Evolutionary conservation across 139 green algal genomes (phyloP), one percentile per base, ranked within the genome.

Genomic region (Volvox africanus): DNA sequence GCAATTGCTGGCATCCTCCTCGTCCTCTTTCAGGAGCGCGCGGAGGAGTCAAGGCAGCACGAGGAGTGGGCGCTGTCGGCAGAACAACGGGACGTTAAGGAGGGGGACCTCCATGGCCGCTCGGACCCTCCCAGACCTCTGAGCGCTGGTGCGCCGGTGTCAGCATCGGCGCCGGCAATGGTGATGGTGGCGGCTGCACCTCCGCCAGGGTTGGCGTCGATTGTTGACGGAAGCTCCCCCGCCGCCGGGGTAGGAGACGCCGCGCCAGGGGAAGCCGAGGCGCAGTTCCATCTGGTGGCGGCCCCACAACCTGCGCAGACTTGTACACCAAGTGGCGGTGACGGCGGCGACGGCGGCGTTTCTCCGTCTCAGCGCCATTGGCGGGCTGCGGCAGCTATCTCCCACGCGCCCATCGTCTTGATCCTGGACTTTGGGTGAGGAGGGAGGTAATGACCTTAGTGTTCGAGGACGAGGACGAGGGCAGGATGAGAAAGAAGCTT

Each of bases 351-450:
- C n/a, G 85, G 65, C 22, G 82, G 16, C 24, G 14, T 80, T 68
- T 50, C 68, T 37, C 67, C 68, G 2, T 36, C 85, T 44, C 36
- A 89, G 85, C 37, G 85, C 68, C 85, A 89, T 28, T 89, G 85
- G 85, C 28, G 69, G 24, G 75, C 61, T 28, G 87, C 76, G 75
- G 28, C 71, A 24, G 79, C 73, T 18, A 24, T 93, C 35, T 79
- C 91, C 0, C 80, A 92, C 20, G 93, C 90, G 30, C 90, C 89
- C 0, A 28, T 93, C 61, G 92, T 91, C 0, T 21, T 93, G 37
- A 93, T 94, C 26, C 89, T 94, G 19, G 90, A 93, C 87, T 92
- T 93, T 44, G 86, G 88, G 92, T 93, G 82, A 14, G 88, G 13
- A 12, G 65, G 21, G 65, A 28, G 65, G 65, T 28, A 9, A 9